Base-by-base conservation (phyloP, 495 filamentous ascomycete species). In the Cetradonia linearis region DNA sequence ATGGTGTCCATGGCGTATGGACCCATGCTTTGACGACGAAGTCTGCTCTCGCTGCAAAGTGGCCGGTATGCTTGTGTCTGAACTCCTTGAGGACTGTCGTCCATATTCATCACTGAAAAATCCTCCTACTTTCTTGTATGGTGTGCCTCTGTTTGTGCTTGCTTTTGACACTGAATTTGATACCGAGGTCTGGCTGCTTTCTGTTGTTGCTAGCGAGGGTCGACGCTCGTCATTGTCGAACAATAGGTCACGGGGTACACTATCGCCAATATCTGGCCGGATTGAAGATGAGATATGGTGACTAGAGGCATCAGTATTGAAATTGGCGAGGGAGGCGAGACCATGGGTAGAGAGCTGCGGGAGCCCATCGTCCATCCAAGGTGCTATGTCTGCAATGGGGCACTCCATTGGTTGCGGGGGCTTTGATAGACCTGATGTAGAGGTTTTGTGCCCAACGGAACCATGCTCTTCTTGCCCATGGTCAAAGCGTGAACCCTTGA, bases 131-230 rank as follows among this genome's bases (percentile, higher is more conserved):
- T 88, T 80, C 73, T 87, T 90, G 70, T 86, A 79, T 14, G 56
- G 58, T 59, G 58, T 48, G 25, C 60, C 61, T 55, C 88, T 76
- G 40, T 82, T 81, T 55, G 84, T 80, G 63, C 86, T 76, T 25
- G 83, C 70, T 67, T 87, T 93, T 6, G 86, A 83, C 69, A 87
- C 89, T 18, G 93, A 97, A 9, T 91, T 93, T 58, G 86, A 83
- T 69, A 87, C 89, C n/a, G 93, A 98, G 10, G 90, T 93, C 58
- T 86, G 84, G 64, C 93, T 97, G 68, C 91, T 95, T 7, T 88
- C 86, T 42, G 88, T 94, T 10, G 86, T 93, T 44, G 85, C 88
- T 59, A 91, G 79, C 25, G 94, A 97, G 13, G 94, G 94, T 55
- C 94, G 81, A 56, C 93, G 78, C 61, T 88, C 83, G 56, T 95